Evolutionary conservation across 1,139 yeast genomes (phyloP).

Genomic region (Nakaseomyces nivariensis): DNA sequence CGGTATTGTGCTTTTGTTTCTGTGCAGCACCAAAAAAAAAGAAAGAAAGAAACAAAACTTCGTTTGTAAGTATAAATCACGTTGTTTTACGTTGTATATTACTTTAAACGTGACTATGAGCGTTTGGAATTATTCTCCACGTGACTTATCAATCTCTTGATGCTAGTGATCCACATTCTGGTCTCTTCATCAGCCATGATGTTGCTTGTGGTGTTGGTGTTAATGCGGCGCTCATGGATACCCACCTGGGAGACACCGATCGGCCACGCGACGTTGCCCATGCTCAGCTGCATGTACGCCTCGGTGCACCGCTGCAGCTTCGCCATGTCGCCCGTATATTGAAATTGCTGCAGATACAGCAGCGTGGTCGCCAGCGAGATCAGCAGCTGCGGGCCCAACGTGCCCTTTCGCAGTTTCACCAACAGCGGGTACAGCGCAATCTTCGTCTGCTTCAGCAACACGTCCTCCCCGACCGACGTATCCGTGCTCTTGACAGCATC

Average conservation of each 20-base stretch:
- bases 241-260: slow-evolving; percentile 76
- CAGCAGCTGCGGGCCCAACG: slow-evolving; percentile 38
- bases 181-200: slow-evolving; percentile 73
- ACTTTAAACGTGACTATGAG: background rate
- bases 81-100: background rate
- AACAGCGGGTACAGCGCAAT: slow-evolving; percentile 51
- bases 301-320: slow-evolving; percentile 41
- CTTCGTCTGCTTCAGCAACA: slow-evolving; percentile 42
- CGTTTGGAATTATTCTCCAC: background rate
- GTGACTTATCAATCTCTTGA: slow-evolving; percentile 56
- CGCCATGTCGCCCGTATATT: slow-evolving; percentile 34
- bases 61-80: too few species aligned
- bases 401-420: slow-evolving; percentile 43
- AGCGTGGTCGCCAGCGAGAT: slow-evolving; percentile 53
- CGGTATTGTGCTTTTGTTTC: too few species aligned
- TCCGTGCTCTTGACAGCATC: background rate
- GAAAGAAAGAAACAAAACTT: too few species aligned
- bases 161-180: slow-evolving; percentile 64
- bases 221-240: slow-evolving; percentile 49
- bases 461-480: slow-evolving; percentile 1
- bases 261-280: slow-evolving; percentile 91
- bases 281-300: slow-evolving; percentile 63
- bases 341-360: slow-evolving; percentile 43
- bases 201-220: slow-evolving; percentile 19
- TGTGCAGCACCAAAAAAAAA: too few species aligned